Evolutionary conservation across 139 green algal species (phyloP), one percentile per base, ranked within the genome.

Genomic region (Micractinium conductrix): DNA sequence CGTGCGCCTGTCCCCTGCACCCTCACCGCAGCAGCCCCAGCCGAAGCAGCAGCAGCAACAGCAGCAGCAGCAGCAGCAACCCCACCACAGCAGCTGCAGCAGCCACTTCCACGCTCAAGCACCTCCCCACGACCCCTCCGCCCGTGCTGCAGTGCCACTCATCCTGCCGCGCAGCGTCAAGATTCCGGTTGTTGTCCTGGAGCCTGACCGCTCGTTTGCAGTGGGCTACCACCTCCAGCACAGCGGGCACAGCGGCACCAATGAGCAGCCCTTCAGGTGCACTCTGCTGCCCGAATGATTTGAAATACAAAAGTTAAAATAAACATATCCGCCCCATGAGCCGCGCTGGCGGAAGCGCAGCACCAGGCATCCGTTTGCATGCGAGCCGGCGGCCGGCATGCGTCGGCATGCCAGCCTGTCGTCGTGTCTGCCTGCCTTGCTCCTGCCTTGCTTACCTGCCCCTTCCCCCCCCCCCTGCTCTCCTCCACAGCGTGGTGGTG

Each of bases 181-280:
- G 72, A 79, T 79, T 5, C 72, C 72, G 30, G 72, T 79, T 30
- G 72, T 79, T 16, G 43, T 79, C 26, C 12, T 79, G 72, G 28
- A 63, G 72, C 72, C 72, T 7, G 72, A 79, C 72, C 6, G 53
- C 53, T 30, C 53, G 19, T 62, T 30, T 62, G 53, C 19, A 19
- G 53, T 62, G 53, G 53, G 53, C 10, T 2, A 21, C 53, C 53
- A 62, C 2, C 53, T 62, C 19, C 53, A 19, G 8, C 48, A 16
- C 53, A 22, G 7, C 26, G 53, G 53, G 53, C 53, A 62, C 10
- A 24, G 53, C 53, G n/a, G 53, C 53, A 62, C 19, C 10, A 21
- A 4, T 24, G 48, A 58, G 48, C 10, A 58, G 53, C 26, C 19
- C 53, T 19, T 24, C 10, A 19, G 16, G 53, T 62, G 7, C 8